These are phyloP conservation scores for Stemphylium beticola DNA, from an alignment of 2,329 filamentous ascomycete species.

Conservation along the genomic window DNA sequence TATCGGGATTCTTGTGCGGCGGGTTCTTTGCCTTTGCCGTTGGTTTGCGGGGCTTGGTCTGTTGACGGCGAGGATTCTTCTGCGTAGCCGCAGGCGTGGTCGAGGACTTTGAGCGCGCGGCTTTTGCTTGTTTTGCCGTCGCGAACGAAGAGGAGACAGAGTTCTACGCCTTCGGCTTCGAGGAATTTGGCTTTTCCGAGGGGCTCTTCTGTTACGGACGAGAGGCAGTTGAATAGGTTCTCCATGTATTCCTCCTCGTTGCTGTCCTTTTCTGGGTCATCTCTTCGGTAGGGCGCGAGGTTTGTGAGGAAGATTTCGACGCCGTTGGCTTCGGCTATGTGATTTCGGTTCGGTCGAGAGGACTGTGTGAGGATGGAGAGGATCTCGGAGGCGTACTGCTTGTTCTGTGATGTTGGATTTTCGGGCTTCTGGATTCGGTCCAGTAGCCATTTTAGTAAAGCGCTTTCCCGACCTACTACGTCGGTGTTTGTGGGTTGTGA, in stretches of 20 bases:
- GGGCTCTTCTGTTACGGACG: constrained; percentile 77
- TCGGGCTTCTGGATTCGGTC: constrained; percentile 74
- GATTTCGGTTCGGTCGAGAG: constrained; percentile 68
- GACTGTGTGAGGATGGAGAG: constrained; percentile 86
- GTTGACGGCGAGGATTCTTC: constrained; percentile 15
- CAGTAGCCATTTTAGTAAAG: constrained; percentile 78
- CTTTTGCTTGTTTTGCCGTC: constrained; percentile 84
- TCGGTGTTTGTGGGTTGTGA: constrained; percentile 73
- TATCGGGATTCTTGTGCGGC: constrained; percentile 15
- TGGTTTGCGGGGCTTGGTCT: constrained; percentile 19
- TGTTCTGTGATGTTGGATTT: constrained; percentile 78
- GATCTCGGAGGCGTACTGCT: constrained; percentile 92
- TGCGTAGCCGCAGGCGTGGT: constrained; percentile 74
- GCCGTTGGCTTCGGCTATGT: constrained; percentile 70
- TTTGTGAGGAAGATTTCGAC: constrained; percentile 83
- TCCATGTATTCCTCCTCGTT: constrained; percentile 95
- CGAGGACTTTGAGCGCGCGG: constrained; percentile 79
- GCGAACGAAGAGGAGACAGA: constrained; percentile 88
- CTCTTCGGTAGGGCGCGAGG: constrained; percentile 81
- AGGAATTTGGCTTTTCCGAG: constrained; percentile 81
- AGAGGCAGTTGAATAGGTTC: constrained; percentile 87
- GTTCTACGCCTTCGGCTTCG: constrained; percentile 88
- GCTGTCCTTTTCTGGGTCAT: constrained; percentile 82
- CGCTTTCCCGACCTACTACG: constrained; percentile 71
- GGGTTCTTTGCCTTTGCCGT: constrained; percentile 28